These are phyloP conservation scores for Cladosporium sp. DNA, from an alignment of 2,329 filamentous ascomycete species.

Conservation along the genomic window DNA sequence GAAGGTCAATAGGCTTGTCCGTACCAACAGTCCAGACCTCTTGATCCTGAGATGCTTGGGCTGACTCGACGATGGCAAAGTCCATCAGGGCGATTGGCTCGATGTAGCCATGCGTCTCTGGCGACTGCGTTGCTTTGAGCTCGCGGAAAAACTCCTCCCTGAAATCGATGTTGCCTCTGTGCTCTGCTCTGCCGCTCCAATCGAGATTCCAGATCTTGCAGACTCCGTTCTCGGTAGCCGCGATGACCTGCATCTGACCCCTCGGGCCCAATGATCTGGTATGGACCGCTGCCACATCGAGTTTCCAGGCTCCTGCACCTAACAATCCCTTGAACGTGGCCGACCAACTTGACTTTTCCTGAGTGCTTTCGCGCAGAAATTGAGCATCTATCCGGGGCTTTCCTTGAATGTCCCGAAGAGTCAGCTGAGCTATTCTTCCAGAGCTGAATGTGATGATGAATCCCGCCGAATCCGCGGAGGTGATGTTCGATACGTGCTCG, in stretches of 20 bases:
- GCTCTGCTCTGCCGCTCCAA: constrained; percentile 74
- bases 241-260: constrained; percentile 78
- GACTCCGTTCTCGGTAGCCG: constrained; percentile 69
- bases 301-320: constrained; percentile 61
- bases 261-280: constrained; percentile 65
- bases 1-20: constrained; percentile 22
- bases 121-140: constrained; percentile 49
- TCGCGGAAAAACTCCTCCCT: constrained; percentile 58
- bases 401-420: constrained; percentile 77
- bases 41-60: constrained; percentile 19
- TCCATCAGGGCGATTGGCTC: constrained; percentile 54
- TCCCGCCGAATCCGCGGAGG: constrained; percentile 79
- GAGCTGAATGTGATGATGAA: constrained; percentile 80
- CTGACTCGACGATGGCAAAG: constrained; percentile 57
- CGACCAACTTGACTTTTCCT: constrained; percentile 61
- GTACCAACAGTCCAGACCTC: constrained; percentile 20
- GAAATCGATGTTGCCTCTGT: constrained; percentile 65
- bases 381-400: constrained; percentile 73
- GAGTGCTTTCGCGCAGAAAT: constrained; percentile 60
- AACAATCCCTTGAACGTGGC: constrained; percentile 75
- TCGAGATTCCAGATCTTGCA: constrained; percentile 85
- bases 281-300: constrained; percentile 73
- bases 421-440: constrained; percentile 80
- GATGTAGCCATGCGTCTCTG: constrained; percentile 36
- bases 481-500: constrained; percentile 69